Conservation (phyloP, 192 early-diverging fungal genomes). For the Podila minutissima region DNA sequence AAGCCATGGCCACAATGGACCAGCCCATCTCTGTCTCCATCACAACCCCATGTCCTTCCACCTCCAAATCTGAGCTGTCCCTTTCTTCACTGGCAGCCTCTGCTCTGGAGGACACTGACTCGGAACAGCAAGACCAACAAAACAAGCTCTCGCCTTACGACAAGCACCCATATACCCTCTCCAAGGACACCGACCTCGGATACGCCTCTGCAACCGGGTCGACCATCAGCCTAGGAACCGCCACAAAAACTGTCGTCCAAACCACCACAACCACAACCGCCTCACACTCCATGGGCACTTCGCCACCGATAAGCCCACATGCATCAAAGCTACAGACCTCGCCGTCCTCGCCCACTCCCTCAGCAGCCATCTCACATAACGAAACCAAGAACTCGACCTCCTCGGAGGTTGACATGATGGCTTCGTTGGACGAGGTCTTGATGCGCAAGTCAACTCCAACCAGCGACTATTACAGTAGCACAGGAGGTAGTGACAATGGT, state of each 20-base stretch:
- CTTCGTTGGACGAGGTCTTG: slow-evolving; percentile 21
- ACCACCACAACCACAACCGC: background rate
- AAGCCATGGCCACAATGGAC: background rate
- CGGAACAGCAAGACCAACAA: background rate
- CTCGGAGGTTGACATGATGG: slow-evolving; percentile 21
- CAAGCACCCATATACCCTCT: background rate
- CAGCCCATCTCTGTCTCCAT: slow-evolving; percentile 23
- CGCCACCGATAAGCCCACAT: background rate
- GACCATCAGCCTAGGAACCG: slow-evolving; percentile 5
- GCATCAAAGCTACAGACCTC: background rate
- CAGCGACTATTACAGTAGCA: slow-evolving; percentile 33
- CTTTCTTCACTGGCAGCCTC: slow-evolving; percentile 6
- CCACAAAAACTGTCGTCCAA: background rate
- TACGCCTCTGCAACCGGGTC: background rate
- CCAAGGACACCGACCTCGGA: background rate
- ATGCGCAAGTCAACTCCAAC: slow-evolving; percentile 9
- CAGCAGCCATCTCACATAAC: background rate
- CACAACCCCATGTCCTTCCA: slow-evolving; percentile 1
- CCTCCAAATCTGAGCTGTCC: slow-evolving; percentile 8
- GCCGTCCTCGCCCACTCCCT: background rate
- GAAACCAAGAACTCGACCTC: background rate
- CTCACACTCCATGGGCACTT: background rate
- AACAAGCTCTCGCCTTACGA: background rate
- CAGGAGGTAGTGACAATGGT: slow-evolving; percentile 23
- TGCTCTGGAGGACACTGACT: background rate